Percentiles rank a stretch among this genome's conserved stretches.
Evolutionary conservation across 139 green algal species (phyloP).

Genomic region (Chlamydomonas eustigma): DNA sequence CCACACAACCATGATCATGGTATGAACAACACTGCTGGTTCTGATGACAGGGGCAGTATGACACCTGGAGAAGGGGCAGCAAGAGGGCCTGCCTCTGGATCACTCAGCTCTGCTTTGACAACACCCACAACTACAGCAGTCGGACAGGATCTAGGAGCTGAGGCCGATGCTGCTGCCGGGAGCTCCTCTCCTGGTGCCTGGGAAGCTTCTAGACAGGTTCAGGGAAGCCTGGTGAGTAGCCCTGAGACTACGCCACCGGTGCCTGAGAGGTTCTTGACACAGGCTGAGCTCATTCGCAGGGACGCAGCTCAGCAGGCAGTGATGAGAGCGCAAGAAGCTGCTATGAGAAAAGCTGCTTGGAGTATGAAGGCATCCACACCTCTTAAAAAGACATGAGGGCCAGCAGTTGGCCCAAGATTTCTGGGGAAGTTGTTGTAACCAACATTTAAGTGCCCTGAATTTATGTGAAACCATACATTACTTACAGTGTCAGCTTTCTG

Average conservation of each 20-base stretch:
- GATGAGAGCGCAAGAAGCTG: not conserved
- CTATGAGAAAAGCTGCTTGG: not conserved
- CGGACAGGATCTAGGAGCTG: not conserved
- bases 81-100: not conserved
- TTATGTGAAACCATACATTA: no score
- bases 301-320: constrained; percentile 3
- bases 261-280: not conserved
- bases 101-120: not conserved
- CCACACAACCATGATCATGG: not conserved
- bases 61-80: not conserved
- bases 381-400: no score
- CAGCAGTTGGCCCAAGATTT: no score
- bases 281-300: not conserved
- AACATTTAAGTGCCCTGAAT: no score
- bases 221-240: not conserved
- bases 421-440: no score
- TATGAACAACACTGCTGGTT: not conserved
- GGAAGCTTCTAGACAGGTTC: not conserved
- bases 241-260: not conserved
- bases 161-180: not conserved
- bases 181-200: not conserved
- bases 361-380: not conserved
- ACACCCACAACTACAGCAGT: not conserved
- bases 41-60: not conserved
- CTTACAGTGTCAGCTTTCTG: no score